Evolutionary conservation across 306 rosid genomes (phyloP).

Genomic region (cucumber (Cucumis sativus)): DNA sequence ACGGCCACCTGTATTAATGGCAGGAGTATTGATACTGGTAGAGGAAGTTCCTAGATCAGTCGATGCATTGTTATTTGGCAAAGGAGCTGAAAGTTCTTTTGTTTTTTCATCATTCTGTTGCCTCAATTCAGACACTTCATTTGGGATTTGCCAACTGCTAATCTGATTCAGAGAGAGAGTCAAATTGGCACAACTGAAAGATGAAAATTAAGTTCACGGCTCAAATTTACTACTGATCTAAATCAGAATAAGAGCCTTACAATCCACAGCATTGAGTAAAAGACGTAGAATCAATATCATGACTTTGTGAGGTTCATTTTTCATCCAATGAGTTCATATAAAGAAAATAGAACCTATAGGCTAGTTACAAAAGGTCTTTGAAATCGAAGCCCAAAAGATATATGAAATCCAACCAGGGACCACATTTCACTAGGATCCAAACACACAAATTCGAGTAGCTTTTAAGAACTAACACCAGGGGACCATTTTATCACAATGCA

Average conservation of each 20-base stretch:
- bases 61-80: conserved; percentile 40
- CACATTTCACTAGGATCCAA: too few relatives aligned
- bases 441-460: neutral
- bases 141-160: conserved; percentile 98
- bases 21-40: conserved; percentile 67
- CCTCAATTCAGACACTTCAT: conserved; percentile 77
- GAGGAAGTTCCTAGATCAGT: conserved; percentile 62
- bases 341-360: too few relatives aligned
- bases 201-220: neutral
- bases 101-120: conserved; percentile 57
- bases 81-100: conserved; percentile 39
- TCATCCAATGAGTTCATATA: neutral
- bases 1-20: conserved; percentile 86
- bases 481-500: neutral
- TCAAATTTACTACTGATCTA: neutral
- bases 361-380: too few relatives aligned
- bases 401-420: too few relatives aligned
- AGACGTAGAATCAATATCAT: neutral
- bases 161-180: conserved; percentile 32
- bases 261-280: neutral
- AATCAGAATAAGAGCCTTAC: neutral
- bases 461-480: neutral
- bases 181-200: neutral
- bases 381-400: too few relatives aligned
- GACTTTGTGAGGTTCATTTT: neutral